A percentile compares a stretch with the other conserved stretches of the same genome.
These are phyloP conservation scores for Colletotrichum karsti DNA, from an alignment of 2,329 filamentous ascomycete species.

Conservation along the genomic window DNA sequence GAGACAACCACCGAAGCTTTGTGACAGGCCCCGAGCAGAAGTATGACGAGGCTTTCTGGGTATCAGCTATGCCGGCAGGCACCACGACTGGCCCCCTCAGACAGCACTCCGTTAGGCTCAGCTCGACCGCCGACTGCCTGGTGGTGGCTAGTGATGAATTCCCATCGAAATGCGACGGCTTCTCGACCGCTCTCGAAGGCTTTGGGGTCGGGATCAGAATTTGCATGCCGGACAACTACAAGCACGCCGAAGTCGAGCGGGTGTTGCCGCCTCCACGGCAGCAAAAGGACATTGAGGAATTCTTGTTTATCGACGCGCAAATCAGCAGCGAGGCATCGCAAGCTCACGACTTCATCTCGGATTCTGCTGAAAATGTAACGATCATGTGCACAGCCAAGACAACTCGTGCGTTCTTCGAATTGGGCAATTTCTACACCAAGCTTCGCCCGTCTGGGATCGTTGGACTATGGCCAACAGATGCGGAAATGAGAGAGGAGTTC, in stretches of 20 bases:
- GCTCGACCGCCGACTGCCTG: constrained; percentile 15
- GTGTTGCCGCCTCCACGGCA: not conserved
- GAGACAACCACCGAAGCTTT: constrained; percentile 18
- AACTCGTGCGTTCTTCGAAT: constrained; percentile 25
- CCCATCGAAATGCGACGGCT: constrained; percentile 14
- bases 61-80: constrained; percentile 16
- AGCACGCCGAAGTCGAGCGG: not conserved
- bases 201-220: constrained; percentile 17
- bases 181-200: constrained; percentile 12
- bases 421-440: constrained; percentile 15
- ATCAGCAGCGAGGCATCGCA: constrained; percentile 1
- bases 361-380: constrained; percentile 18
- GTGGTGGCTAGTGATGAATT: constrained; percentile 5
- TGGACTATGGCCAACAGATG: constrained; percentile 12
- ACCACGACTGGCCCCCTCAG: constrained; percentile 21
- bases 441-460: constrained; percentile 2
- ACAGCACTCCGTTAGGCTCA: constrained; percentile 26
- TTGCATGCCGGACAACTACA: constrained; percentile 10
- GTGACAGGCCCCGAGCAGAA: constrained; percentile 4
- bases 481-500: constrained; percentile 24
- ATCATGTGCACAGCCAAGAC: constrained; percentile 17
- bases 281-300: constrained; percentile 21
- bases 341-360: not conserved
- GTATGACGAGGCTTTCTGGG: constrained; percentile 25
- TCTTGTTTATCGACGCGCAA: constrained; percentile 16